phyloP scores from a whole-genome alignment of 75 land plant species.

The Chamaecyparis obtusa region DNA sequence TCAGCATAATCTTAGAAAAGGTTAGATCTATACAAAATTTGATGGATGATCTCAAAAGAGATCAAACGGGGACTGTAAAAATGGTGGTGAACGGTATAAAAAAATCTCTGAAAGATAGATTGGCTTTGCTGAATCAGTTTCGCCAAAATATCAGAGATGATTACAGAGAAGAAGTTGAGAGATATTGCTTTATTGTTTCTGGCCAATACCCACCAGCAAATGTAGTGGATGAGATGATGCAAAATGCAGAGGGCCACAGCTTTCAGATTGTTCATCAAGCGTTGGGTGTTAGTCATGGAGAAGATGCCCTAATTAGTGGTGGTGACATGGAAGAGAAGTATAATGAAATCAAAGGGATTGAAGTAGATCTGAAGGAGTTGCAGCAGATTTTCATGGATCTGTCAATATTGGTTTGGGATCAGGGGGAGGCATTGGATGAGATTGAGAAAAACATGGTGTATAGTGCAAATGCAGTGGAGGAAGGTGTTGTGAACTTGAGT shows the following conservation, averaged over 20 bases:
- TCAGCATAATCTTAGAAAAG: neutral
- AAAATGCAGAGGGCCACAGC: neutral
- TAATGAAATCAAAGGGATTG: neutral
- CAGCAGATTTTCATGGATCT: neutral
- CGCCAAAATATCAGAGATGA: neutral
- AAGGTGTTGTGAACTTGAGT: neutral
- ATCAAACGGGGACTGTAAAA: neutral
- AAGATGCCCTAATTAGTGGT: neutral
- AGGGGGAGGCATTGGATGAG: neutral
- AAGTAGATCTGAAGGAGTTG: neutral
- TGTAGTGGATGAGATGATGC: neutral
- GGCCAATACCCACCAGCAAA: neutral
- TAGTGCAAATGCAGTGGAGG: neutral
- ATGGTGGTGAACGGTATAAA: neutral
- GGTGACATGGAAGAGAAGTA: neutral
- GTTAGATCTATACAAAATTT: neutral
- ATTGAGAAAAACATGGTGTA: neutral
- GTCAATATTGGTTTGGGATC: neutral
- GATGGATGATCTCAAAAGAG: neutral
- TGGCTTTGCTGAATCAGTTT: neutral
- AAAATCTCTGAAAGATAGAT: neutral
- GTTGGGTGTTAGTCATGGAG: neutral
- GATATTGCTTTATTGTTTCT: neutral
- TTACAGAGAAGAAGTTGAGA: neutral
- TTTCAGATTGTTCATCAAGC: neutral